Conservation (phyloP, 2,329 filamentous ascomycete genomes). For the Plectosphaerella sp. region DNA sequence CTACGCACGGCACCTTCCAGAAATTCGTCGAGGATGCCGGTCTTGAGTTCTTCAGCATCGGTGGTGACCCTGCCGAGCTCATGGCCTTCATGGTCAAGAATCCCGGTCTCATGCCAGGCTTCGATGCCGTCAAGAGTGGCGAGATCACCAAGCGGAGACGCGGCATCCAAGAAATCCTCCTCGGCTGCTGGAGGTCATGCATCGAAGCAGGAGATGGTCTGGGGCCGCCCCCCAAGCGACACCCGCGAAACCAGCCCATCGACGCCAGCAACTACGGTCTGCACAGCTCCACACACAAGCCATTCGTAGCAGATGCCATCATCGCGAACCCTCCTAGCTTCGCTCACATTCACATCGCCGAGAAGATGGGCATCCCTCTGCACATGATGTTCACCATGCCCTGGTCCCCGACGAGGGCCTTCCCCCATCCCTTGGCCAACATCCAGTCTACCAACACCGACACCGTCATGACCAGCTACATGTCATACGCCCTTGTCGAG, state of each 20-base stretch:
- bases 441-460: constrained; percentile 74
- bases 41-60: constrained; percentile 72
- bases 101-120: constrained; percentile 77
- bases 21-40: constrained; percentile 65
- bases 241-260: constrained; percentile 41
- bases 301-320: constrained; percentile 80
- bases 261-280: constrained; percentile 38
- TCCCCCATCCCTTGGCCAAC: constrained; percentile 82
- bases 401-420: constrained; percentile 80
- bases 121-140: constrained; percentile 70
- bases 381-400: constrained; percentile 97
- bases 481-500: constrained; percentile 80
- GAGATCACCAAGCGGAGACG: constrained; percentile 71
- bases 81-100: constrained; percentile 94
- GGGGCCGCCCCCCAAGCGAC: constrained; percentile 42
- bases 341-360: constrained; percentile 70
- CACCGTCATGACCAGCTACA: constrained; percentile 71
- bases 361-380: constrained; percentile 69
- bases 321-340: constrained; percentile 77
- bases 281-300: constrained; percentile 41
- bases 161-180: constrained; percentile 74
- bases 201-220: constrained; percentile 71
- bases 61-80: constrained; percentile 69
- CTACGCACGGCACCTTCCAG: constrained; percentile 67
- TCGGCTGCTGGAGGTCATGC: constrained; percentile 83